These are phyloP conservation scores for Malania oleifera DNA, from an alignment of 164 flowering plant species.

Conservation along the genomic window DNA sequence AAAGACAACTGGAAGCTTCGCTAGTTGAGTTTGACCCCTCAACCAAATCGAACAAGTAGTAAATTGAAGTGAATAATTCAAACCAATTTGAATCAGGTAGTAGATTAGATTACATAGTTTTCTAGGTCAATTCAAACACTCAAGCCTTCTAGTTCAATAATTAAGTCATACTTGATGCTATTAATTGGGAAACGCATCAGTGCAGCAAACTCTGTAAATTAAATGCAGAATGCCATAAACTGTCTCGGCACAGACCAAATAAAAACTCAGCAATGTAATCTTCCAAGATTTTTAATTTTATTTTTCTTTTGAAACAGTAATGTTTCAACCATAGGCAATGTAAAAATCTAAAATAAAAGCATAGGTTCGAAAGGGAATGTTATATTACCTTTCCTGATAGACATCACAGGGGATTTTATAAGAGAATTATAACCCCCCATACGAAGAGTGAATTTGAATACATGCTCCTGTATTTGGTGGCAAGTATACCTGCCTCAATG, in stretches of 20 bases:
- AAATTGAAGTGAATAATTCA: neutral
- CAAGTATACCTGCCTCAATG: constrained; percentile 31
- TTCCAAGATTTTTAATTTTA: too few relatives aligned
- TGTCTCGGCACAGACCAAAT: neutral
- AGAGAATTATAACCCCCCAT: constrained; percentile 16
- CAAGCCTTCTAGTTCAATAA: neutral
- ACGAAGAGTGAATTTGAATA: constrained; percentile 24
- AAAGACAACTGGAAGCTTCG: neutral
- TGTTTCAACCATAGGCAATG: too few relatives aligned
- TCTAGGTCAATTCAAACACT: neutral
- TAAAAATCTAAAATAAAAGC: too few relatives aligned
- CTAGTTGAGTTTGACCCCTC: neutral
- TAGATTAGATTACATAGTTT: neutral
- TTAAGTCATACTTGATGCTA: too few relatives aligned
- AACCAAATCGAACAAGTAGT: neutral
- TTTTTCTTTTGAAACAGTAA: too few relatives aligned
- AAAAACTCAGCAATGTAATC: too few relatives aligned
- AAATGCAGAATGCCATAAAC: too few relatives aligned
- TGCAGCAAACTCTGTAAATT: neutral
- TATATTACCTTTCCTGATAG: constrained; percentile 32
- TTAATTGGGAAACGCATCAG: neutral
- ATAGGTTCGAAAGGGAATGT: neutral
- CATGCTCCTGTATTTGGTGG: constrained; percentile 18
- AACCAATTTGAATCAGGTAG: neutral
- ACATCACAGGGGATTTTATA: constrained; percentile 25